phyloP scores from a whole-genome alignment of 2,329 filamentous ascomycete genomes.

The Talaromyces albobiverticillius region DNA sequence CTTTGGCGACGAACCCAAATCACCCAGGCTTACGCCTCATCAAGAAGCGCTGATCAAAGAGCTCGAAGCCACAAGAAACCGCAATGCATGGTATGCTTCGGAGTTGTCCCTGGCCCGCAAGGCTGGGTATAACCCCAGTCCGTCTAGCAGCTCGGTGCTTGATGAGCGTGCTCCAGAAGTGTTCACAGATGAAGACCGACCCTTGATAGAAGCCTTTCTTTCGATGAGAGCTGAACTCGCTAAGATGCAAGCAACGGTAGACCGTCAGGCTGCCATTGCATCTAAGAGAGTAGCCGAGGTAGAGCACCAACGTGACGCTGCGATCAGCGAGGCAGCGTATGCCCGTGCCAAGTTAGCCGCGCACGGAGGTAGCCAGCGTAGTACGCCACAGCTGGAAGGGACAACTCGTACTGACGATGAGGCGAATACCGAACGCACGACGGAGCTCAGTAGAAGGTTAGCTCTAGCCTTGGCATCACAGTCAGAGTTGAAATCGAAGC shows the following conservation, averaged over 20 bases:
- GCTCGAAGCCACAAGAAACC: slow-evolving; percentile 76
- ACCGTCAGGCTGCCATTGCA: slow-evolving; percentile 79
- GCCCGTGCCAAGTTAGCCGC: slow-evolving; percentile 90
- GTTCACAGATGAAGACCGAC: slow-evolving; percentile 88
- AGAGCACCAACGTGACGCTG: slow-evolving; percentile 89
- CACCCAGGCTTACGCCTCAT: slow-evolving; percentile 43
- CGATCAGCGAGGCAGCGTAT: slow-evolving; percentile 93
- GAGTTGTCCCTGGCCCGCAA: slow-evolving; percentile 90
- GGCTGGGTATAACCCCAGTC: slow-evolving; percentile 75
- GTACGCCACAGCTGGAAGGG: slow-evolving; percentile 52
- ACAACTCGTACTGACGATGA: slow-evolving; percentile 56
- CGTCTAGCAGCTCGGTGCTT: slow-evolving; percentile 66
- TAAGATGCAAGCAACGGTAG: slow-evolving; percentile 85
- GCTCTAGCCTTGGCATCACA: slow-evolving; percentile 77
- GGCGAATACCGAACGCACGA: slow-evolving; percentile 59
- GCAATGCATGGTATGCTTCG: slow-evolving; percentile 95
- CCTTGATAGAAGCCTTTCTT: slow-evolving; percentile 85
- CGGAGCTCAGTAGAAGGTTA: slow-evolving; percentile 76
- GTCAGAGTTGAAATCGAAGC: slow-evolving; percentile 72
- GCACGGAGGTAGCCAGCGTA: slow-evolving; percentile 65
- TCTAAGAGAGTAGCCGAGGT: slow-evolving; percentile 89
- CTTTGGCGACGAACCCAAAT: slow-evolving; percentile 43
- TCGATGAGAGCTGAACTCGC: slow-evolving; percentile 86
- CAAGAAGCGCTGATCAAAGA: slow-evolving; percentile 74
- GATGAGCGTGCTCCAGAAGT: slow-evolving; percentile 74